Evolutionary conservation across 768 basidiomycete species (phyloP), one percentile per base, ranked within the genome.

Genomic region (Mrakia gelida): DNA sequence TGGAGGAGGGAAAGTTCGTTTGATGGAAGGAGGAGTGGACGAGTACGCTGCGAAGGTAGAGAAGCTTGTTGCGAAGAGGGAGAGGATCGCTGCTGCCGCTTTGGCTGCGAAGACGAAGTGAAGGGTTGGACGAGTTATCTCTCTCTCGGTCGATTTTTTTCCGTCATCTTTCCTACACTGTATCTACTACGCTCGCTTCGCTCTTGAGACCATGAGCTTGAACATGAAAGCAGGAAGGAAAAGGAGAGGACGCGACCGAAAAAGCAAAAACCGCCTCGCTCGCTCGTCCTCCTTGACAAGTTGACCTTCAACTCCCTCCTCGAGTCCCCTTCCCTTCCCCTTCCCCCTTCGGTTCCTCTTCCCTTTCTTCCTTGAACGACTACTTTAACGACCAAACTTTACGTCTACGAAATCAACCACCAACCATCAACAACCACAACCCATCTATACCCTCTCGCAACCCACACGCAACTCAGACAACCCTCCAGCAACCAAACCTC

Each of bases 21-120:
- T 81, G 71, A 77, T 83, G 80, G 79, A 78, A 54, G 78, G 80
- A 38, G 85, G 82, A 8, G 83, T 86, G 82, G 79, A 79, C 18
- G 79, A 81, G 63, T 85, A 86, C 77, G 84, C 84, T 10, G 81
- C 75, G 28, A 59, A 80, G 32, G 84, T 84, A 5, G 83, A 83
- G 78, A 80, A 79, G 71, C 80, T 76, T 73, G 49, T 84, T 23
- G 82, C 70, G 73, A 81, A 74, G 79, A 71, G 41, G 32, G 52
- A 52, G 43, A 34, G 52, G 62, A 26, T 62, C 18, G 73, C 59
- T 2, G 54, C 30, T 30, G 59, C 56, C 23, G 54, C 32, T 23
- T 30, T 45, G 7, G 8, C 52, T 3, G 56, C 23, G 23, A 54
- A n/a, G 28, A 13, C 13, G 49, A 34, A 73, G 52, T 32, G 56